Base-by-base conservation (phyloP, 208 protist species). In the Acanthamoeba lenticulata region DNA sequence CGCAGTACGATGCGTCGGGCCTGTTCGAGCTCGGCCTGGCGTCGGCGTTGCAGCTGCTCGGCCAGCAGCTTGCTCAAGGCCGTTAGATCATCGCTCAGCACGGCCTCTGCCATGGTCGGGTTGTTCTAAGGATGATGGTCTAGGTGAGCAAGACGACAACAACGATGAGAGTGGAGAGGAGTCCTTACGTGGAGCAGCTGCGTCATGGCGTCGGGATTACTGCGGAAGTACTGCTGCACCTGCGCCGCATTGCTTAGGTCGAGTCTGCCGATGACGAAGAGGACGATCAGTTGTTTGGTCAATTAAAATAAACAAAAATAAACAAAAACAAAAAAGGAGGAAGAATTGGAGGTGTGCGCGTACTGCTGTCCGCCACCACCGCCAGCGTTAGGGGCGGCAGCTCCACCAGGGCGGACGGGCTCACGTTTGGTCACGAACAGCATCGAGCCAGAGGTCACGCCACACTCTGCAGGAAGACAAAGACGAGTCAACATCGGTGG, bases 71-170 rank as follows among this genome's bases (percentile, higher is more conserved):
- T 62, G 4, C 1, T 44, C 21, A 96, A 34, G 0, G 42, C n/a
- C 15, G 40, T 67, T 32, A 94, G 55, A 90, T 96, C 74, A 40
- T 94, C 72, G 36, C 4, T 67, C 13, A 96, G 55, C 32, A 96
- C 94, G 29, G 95, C 95, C 36, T 96, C 65, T n/a, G 94, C 95
- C 32, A 96, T 47, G 60, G 65, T 62, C 69, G 94, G 95, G 29
- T 96, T 94, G 17, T n/a, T 42, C 95, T 96, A 27, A 38, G 9
- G 42, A 88, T 5, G 17, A 5, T 49, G 11, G 24, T 81, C 2
- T 40, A 3, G 88, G 24, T 29, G 42, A 67, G 36, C 21, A 38
- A 88, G 15, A 89, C 5, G 44, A 45, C 29, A 15, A 79, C 27
- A 21, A 38, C 40, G 27, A 74, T n/a, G 9, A 21, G 13, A 55